phyloP scores from a whole-genome alignment of 2,329 filamentous ascomycete species.

The Ilyonectria robusta region DNA sequence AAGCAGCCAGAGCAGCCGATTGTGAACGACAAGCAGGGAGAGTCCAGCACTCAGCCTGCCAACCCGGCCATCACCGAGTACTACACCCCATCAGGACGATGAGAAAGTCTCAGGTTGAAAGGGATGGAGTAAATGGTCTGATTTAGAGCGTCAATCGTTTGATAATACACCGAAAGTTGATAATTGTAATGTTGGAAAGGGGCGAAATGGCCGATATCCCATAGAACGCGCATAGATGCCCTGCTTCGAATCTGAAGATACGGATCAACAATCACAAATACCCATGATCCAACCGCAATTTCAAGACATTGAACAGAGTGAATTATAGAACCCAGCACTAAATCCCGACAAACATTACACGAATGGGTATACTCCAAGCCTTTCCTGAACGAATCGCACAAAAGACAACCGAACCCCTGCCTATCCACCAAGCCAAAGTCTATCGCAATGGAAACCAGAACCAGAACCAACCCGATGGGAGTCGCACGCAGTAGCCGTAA shows the following conservation, averaged over 20 bases:
- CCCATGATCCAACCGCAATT: neutral
- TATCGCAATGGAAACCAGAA: constrained; percentile 29
- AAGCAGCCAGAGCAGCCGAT: constrained; percentile 16
- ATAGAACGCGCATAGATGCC: neutral
- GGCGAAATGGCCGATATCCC: neutral
- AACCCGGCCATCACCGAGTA: constrained; percentile 19
- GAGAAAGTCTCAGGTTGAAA: neutral
- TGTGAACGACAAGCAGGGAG: neutral
- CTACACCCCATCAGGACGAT: constrained; percentile 16
- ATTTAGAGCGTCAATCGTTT: neutral
- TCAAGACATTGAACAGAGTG: constrained; percentile 10
- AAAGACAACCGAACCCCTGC: constrained; percentile 29
- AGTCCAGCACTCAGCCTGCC: constrained; percentile 21
- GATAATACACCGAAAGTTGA: neutral
- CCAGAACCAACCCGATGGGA: constrained; percentile 19
- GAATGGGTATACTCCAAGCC: constrained; percentile 46
- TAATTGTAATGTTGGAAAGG: constrained; percentile 19
- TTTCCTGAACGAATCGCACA: constrained; percentile 10
- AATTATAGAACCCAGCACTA: constrained; percentile 28
- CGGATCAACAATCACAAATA: neutral
- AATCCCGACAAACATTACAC: constrained; percentile 41
- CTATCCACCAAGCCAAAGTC: constrained; percentile 29
- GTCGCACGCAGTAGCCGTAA: neutral
- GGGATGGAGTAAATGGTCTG: neutral
- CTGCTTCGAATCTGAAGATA: neutral